Conservation (phyloP, 1,284 basidiomycete species). For the Sporisorium reilianum region DNA sequence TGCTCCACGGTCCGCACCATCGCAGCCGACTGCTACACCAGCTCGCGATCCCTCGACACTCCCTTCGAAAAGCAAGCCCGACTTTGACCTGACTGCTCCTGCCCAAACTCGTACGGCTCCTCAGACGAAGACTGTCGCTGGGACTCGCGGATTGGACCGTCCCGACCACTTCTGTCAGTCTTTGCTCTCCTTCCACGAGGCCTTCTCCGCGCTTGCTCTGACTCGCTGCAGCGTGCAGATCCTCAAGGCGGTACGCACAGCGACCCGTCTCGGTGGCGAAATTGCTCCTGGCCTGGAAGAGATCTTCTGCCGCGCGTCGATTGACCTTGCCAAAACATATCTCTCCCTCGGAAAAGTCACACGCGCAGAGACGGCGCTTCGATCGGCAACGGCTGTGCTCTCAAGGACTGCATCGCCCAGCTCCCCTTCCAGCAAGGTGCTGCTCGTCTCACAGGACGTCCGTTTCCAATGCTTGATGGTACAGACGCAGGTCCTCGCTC, state of each 20-base stretch:
- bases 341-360: constrained; percentile 36
- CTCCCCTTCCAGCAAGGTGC: constrained; percentile 16
- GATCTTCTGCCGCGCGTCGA: constrained; percentile 38
- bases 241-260: constrained; percentile 40
- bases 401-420: constrained; percentile 2
- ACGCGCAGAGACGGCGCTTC: constrained; percentile 36
- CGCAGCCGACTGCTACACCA: constrained; percentile 23
- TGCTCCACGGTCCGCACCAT: constrained; percentile 24
- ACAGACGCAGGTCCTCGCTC: constrained; percentile 26
- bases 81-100: constrained; percentile 10
- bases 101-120: background rate
- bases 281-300: constrained; percentile 20
- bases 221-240: constrained; percentile 46
- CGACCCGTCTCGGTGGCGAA: constrained; percentile 19
- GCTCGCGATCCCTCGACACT: constrained; percentile 19
- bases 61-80: constrained; percentile 26
- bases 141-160: constrained; percentile 20
- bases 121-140: background rate
- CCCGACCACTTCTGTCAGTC: constrained; percentile 37
- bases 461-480: constrained; percentile 44
- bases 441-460: constrained; percentile 37
- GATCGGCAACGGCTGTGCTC: constrained; percentile 13
- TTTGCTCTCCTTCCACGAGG: constrained; percentile 38
- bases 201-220: constrained; percentile 43
- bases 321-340: constrained; percentile 29